A percentile compares a stretch with the other conserved stretches of the same genome.
phyloP scores from a whole-genome alignment of 768 basidiomycete species.

The Mrakia hoshinonis region DNA sequence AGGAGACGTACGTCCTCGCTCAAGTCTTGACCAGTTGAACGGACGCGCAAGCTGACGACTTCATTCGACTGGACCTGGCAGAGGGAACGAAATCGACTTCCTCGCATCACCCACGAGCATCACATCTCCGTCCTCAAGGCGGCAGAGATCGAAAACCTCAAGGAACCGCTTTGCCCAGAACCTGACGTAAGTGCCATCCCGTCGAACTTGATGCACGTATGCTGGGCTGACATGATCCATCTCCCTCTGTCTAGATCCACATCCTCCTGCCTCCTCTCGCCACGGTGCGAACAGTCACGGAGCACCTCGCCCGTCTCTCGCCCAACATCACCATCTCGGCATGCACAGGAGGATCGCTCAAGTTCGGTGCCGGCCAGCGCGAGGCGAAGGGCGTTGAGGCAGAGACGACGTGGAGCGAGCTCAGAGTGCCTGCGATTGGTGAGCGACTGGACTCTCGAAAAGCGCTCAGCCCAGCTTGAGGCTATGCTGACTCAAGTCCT shows the following conservation, averaged over 20 bases:
- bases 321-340: conserved; percentile 61
- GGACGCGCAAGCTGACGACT: not conserved
- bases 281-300: conserved; percentile 68
- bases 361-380: conserved; percentile 57
- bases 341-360: conserved; percentile 54
- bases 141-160: conserved; percentile 59
- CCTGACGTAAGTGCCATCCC: conserved; percentile 54
- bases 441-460: conserved; percentile 20
- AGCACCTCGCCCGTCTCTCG: conserved; percentile 62
- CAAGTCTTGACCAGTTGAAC: not conserved
- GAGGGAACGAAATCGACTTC: not conserved
- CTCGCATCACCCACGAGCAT: conserved; percentile 64
- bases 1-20: conserved; percentile 20
- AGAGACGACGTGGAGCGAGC: conserved; percentile 70
- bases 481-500: not conserved
- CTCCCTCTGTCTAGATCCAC: conserved; percentile 51
- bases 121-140: conserved; percentile 71
- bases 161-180: conserved; percentile 75
- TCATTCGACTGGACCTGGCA: not conserved
- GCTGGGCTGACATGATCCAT: not conserved
- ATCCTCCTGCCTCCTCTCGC: conserved; percentile 65
- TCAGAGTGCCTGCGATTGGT: conserved; percentile 50
- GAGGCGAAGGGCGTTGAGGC: conserved; percentile 49
- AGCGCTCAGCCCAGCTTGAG: conserved; percentile 32
- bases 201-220: not conserved